A percentile compares a stretch with the other conserved stretches of the same genome.
Conservation (phyloP, 345 rosid genomes). For the Gossypium herbaceum region DNA sequence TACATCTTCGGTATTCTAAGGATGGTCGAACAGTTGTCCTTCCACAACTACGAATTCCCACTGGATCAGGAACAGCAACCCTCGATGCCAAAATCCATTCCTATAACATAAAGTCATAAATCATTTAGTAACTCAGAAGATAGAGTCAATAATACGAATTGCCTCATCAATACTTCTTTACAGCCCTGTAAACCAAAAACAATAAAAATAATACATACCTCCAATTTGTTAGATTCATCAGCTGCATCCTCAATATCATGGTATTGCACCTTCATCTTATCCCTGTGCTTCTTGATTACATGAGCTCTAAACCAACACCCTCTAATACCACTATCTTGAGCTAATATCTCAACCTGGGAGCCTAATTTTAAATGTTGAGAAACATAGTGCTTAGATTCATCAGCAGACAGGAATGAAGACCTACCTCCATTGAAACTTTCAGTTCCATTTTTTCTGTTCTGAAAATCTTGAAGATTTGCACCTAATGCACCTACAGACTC, state of each 20-base stretch:
- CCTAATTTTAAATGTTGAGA: slow-evolving; percentile 43
- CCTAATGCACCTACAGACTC: slow-evolving; percentile 8
- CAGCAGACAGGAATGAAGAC: slow-evolving; percentile 13
- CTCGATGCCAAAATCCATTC: slow-evolving; percentile 70
- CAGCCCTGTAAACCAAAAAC: not conserved
- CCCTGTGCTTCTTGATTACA: slow-evolving; percentile 53
- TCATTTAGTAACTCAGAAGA: not conserved
- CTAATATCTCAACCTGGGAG: slow-evolving; percentile 62
- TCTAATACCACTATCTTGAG: slow-evolving; percentile 79
- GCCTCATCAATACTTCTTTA: not conserved
- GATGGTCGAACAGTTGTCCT: slow-evolving; percentile 54
- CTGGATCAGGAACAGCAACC: slow-evolving; percentile 48
- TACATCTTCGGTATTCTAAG: slow-evolving; percentile 18
- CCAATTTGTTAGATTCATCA: slow-evolving; percentile 60
- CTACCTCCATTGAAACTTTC: slow-evolving; percentile 18
- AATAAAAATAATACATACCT: slow-evolving; percentile 32
- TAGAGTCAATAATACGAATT: not conserved
- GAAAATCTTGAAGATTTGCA: slow-evolving; percentile 18
- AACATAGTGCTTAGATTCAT: slow-evolving; percentile 20
- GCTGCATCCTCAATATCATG: slow-evolving; percentile 60
- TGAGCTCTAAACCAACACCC: slow-evolving; percentile 83
- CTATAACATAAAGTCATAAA: slow-evolving; percentile 28
- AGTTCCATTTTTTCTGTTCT: slow-evolving; percentile 20
- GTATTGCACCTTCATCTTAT: slow-evolving; percentile 78
- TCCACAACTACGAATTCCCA: slow-evolving; percentile 48